Evolutionary conservation across 2,329 filamentous ascomycete genomes (phyloP).

Genomic region (Apiospora saccharicola): DNA sequence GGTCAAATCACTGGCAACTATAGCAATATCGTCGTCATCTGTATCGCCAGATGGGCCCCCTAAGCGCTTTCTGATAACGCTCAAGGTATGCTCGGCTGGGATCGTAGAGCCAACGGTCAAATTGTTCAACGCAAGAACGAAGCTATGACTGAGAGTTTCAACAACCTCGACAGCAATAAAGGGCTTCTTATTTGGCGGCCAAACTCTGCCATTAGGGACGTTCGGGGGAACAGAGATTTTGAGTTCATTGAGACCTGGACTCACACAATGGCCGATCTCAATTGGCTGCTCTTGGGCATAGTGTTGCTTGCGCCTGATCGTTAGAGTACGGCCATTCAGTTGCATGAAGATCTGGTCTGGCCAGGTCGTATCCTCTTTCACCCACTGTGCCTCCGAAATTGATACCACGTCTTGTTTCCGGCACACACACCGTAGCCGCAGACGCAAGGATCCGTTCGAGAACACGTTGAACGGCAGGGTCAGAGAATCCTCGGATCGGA

Average conservation of each 20-base stretch:
- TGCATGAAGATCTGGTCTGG: conserved; percentile 73
- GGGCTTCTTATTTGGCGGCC: conserved; percentile 49
- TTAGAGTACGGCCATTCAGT: conserved; percentile 68
- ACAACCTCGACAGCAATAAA: conserved; percentile 76
- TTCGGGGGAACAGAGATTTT: conserved; percentile 53
- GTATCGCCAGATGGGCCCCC: conserved; percentile 39
- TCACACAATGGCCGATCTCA: conserved; percentile 72
- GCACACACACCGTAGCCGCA: conserved; percentile 73
- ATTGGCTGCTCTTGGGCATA: conserved; percentile 78
- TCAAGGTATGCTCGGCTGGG: conserved; percentile 57
- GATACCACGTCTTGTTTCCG: conserved; percentile 35
- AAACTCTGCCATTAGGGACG: conserved; percentile 31
- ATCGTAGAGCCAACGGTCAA: conserved; percentile 43
- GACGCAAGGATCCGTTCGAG: conserved; percentile 63
- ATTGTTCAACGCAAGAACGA: conserved; percentile 50
- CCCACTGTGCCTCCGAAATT: conserved; percentile 64
- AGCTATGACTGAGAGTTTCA: conserved; percentile 58
- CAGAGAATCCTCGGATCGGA: conserved; percentile 32
- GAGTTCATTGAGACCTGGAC: conserved; percentile 67
- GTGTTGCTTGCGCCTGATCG: conserved; percentile 71
- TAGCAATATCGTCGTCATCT: conserved; percentile 69
- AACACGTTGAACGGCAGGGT: conserved; percentile 48
- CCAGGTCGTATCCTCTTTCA: conserved; percentile 71
- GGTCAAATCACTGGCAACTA: conserved; percentile 64
- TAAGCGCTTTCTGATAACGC: conserved; percentile 62